Base-by-base conservation (phyloP, 768 basidiomycete species). In the Lepiota brunneoincarnata region DNA sequence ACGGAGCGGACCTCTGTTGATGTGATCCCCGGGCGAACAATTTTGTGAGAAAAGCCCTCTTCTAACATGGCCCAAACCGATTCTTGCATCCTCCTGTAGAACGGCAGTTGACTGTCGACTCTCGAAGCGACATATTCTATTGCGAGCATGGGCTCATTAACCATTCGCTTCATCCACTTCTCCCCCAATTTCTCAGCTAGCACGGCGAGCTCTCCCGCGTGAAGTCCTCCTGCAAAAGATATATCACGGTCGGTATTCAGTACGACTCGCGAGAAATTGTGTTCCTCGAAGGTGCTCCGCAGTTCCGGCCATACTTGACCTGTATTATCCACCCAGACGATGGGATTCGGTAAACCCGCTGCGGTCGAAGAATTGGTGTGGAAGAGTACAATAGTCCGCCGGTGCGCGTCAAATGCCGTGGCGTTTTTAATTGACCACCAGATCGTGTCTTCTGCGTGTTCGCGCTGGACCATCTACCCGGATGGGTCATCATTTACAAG, bases 361-460 rank as follows among this genome's bases (percentile, higher is more conserved):
- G 74, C 61, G 7, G 73, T 64, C 6, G 69, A 68, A 5, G 69
- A 67, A 54, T 78, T 74, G 37, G 69, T 70, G 61, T 80, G 79
- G 61, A 81, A 80, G 48, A 82, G 64, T 24, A 76, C 66, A 40
- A 81, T 65, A 3, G 79, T 80, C 7, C 79, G 69, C 18, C 80
- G 66, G 46, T 79, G 75, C 7, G 74, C 72, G 38, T 74, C 76
- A 64, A 74, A 78, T 47, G 73, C 74, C 6, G 78, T 78, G 6
- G 78, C 69, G 46, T 76, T 73, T 54, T 78, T 76, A 43, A 80
- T 67, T 4, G 79, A 74, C 69, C 75, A 74, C 74, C 80, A 81
- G 12, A 77, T 66, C 5, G 78, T 76, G 59, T 82, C 80, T 54
- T 82, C 80, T 2, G 79, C 79, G 57, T 80, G 76, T 57, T 82